Conservation (phyloP, 1,284 basidiomycete genomes). For the Cryptococcus jaspeensis region DNA sequence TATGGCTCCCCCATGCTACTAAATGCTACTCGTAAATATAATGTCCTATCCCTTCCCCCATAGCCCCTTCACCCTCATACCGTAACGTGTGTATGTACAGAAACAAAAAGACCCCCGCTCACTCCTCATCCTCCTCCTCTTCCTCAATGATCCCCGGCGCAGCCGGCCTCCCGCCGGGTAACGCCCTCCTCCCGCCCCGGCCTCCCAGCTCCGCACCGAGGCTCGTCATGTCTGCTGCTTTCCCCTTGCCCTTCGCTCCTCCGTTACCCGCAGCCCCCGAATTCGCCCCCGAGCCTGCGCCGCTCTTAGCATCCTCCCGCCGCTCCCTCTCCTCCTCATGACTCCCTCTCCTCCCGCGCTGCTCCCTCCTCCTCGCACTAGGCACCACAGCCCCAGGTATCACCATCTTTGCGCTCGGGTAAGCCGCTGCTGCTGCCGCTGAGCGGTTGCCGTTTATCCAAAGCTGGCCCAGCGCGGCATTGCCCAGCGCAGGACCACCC, state of each 20-base stretch:
- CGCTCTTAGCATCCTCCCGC: neutral
- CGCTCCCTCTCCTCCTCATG: constrained; percentile 8
- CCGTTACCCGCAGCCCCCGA: too few species aligned
- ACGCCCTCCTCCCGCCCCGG: constrained; percentile 5
- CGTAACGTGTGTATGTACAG: too few species aligned
- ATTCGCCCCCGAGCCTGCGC: too few species aligned
- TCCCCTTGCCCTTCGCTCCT: neutral
- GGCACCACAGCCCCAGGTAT: neutral
- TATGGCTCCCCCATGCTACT: neutral
- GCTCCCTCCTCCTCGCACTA: neutral
- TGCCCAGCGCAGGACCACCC: constrained; percentile 1
- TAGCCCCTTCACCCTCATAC: too few species aligned
- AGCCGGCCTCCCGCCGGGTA: constrained; percentile 14
- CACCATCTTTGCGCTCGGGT: constrained; percentile 5
- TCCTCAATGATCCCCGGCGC: constrained; percentile 31
- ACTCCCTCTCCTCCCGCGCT: constrained; percentile 14
- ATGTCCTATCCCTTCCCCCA: neutral
- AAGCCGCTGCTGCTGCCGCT: constrained; percentile 5
- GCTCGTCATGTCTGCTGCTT: neutral
- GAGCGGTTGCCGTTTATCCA: constrained; percentile 14
- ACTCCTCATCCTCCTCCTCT: constrained; percentile 30
- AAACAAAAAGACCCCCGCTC: too few species aligned
- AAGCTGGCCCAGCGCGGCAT: neutral
- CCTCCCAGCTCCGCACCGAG: neutral
- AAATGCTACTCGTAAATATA: neutral